Evolutionary conservation across 2,329 filamentous ascomycete genomes (phyloP).

Genomic region (Chalaropsis ovoidea): DNA sequence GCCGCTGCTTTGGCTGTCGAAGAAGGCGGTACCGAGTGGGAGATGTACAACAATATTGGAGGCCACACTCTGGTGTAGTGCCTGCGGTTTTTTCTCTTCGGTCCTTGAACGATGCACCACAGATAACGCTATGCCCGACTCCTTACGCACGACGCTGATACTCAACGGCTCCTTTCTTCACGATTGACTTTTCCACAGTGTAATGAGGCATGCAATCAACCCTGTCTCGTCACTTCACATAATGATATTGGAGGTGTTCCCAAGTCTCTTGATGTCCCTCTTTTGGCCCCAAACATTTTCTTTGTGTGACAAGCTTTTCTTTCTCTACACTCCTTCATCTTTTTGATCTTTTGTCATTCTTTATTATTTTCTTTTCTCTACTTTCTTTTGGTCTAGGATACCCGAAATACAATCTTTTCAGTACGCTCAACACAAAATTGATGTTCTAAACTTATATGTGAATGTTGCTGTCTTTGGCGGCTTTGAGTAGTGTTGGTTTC

Average conservation of each 20-base stretch:
- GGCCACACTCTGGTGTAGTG: conserved; percentile 29
- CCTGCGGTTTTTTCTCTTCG: background rate
- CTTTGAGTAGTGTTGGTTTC: too few relatives aligned
- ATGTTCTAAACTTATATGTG: background rate
- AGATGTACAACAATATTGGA: conserved; percentile 40
- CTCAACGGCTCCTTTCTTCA: background rate
- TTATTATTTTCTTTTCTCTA: conserved; percentile 7
- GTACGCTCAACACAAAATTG: background rate
- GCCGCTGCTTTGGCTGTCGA: conserved; percentile 24
- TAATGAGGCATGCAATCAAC: background rate
- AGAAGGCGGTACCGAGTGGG: conserved; percentile 35
- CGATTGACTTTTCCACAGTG: background rate
- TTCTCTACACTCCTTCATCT: background rate
- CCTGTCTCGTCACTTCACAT: conserved; percentile 26
- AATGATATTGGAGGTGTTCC: background rate
- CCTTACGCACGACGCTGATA: too few relatives aligned
- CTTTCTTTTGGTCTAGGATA: conserved; percentile 19
- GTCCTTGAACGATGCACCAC: background rate
- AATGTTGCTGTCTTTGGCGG: background rate
- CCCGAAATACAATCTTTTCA: conserved; percentile 22
- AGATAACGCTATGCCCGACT: background rate
- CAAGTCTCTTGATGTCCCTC: conserved; percentile 8
- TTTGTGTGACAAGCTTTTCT: conserved; percentile 13
- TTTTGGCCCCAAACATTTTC: background rate
- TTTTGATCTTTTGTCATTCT: conserved; percentile 11